phyloP scores from a whole-genome alignment of 208 protist species.

The Leishmania mexicana region DNA sequence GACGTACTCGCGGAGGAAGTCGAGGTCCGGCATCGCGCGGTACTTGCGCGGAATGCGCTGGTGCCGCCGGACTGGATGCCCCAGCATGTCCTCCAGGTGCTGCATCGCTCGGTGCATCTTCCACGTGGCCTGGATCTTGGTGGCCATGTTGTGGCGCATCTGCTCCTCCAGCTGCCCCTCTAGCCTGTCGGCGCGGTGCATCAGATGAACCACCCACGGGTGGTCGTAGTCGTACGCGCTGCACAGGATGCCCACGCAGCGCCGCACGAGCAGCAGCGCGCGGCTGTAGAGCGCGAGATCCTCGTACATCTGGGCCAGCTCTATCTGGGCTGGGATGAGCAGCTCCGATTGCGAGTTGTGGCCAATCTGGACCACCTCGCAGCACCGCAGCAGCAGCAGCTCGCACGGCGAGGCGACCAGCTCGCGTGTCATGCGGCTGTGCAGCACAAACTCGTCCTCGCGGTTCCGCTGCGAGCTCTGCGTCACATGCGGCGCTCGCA shows the following conservation, averaged over 20 bases:
- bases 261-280: constrained; percentile 76
- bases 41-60: constrained; percentile 56
- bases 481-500: constrained; percentile 41
- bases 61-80: constrained; percentile 69
- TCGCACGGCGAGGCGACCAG: constrained; percentile 83
- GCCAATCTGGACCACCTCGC: constrained; percentile 83
- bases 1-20: constrained; percentile 60
- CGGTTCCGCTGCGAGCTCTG: constrained; percentile 24
- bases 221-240: constrained; percentile 90
- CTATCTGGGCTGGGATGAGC: constrained; percentile 76
- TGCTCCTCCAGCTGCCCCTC: constrained; percentile 45
- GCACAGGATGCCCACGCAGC: constrained; percentile 83
- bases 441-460: constrained; percentile 82
- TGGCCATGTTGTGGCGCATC: constrained; percentile 57
- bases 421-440: constrained; percentile 81
- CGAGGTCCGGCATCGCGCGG: constrained; percentile 38
- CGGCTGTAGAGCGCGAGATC: constrained; percentile 77
- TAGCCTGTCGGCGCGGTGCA: constrained; percentile 56
- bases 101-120: constrained; percentile 80
- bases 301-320: constrained; percentile 85
- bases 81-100: constrained; percentile 58
- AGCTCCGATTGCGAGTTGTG: constrained; percentile 85
- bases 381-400: constrained; percentile 83
- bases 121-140: constrained; percentile 85
- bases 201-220: constrained; percentile 78